A percentile compares a stretch with the other conserved stretches of the same genome.
Evolutionary conservation across 1,284 basidiomycete species (phyloP).

Genomic region (Golubevia sp.): DNA sequence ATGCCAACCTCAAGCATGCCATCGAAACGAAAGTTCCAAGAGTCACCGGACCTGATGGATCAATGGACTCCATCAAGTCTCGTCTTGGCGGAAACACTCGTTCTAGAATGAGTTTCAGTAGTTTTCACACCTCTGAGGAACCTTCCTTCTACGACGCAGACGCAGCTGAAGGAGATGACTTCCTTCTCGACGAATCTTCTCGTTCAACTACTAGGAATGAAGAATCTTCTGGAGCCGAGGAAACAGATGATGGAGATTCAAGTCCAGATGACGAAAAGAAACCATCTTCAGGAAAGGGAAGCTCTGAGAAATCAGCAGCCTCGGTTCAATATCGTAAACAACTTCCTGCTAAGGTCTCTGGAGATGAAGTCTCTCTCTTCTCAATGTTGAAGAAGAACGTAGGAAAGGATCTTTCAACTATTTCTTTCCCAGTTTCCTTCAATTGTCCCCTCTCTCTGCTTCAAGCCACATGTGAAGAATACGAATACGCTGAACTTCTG

Average conservation of each 20-base stretch:
- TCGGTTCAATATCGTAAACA: slow-evolving; percentile 13
- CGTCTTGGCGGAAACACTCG: slow-evolving; percentile 7
- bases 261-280: background rate
- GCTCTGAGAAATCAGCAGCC: background rate
- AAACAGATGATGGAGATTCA: slow-evolving; percentile 20
- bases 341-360: slow-evolving; percentile 68
- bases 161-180: slow-evolving; percentile 13
- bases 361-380: slow-evolving; percentile 85
- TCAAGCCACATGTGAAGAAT: slow-evolving; percentile 57
- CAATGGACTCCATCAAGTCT: slow-evolving; percentile 32
- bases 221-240: slow-evolving; percentile 32
- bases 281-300: background rate
- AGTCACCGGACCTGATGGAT: slow-evolving; percentile 17
- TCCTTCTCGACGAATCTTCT: slow-evolving; percentile 6
- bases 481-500: slow-evolving; percentile 58
- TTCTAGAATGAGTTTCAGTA: slow-evolving; percentile 28
- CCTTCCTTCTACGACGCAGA: slow-evolving; percentile 52
- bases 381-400: slow-evolving; percentile 88
- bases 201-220: slow-evolving; percentile 14
- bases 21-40: slow-evolving; percentile 37
- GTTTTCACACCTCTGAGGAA: slow-evolving; percentile 38
- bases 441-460: slow-evolving; percentile 58
- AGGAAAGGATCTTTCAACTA: slow-evolving; percentile 65
- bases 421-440: slow-evolving; percentile 61
- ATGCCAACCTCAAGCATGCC: slow-evolving; percentile 31